Conservation (phyloP, 2,329 filamentous ascomycete genomes). For the Lachnellula subtilissima region DNA sequence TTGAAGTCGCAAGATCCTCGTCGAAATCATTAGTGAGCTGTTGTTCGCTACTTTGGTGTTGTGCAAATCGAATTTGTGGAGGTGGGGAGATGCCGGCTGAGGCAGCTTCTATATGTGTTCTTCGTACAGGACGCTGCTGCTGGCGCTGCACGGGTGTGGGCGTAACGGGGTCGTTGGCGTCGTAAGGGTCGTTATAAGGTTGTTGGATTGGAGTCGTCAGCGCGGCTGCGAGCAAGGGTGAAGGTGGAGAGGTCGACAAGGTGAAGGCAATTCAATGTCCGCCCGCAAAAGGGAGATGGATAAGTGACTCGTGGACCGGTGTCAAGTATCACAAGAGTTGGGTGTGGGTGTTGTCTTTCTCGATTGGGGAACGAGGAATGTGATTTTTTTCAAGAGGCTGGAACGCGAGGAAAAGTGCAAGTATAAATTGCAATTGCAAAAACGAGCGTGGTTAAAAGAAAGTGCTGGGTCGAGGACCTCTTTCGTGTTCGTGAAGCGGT, state of each 20-base stretch:
- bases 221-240: constrained; percentile 22
- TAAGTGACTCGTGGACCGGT: constrained; percentile 4
- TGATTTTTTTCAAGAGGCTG: constrained; percentile 1
- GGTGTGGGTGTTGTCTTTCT: constrained; percentile 6
- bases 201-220: constrained; percentile 28
- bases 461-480: neutral
- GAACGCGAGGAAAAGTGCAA: neutral
- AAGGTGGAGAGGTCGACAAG: constrained; percentile 25
- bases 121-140: constrained; percentile 25
- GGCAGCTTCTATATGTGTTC: constrained; percentile 31
- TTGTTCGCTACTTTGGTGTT: constrained; percentile 13
- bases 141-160: constrained; percentile 28
- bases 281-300: constrained; percentile 11
- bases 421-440: neutral
- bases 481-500: neutral
- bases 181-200: constrained; percentile 33
- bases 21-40: constrained; percentile 26
- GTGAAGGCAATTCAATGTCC: constrained; percentile 18
- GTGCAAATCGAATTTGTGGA: constrained; percentile 22
- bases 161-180: constrained; percentile 30
- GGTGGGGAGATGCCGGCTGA: constrained; percentile 30
- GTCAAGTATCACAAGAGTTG: constrained; percentile 1
- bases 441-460: constrained; percentile 3
- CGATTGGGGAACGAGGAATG: constrained; percentile 12
- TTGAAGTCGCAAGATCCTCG: constrained; percentile 25